Base-by-base conservation (phyloP, 805 yeast species). In the Kodamaea laetipori region DNA sequence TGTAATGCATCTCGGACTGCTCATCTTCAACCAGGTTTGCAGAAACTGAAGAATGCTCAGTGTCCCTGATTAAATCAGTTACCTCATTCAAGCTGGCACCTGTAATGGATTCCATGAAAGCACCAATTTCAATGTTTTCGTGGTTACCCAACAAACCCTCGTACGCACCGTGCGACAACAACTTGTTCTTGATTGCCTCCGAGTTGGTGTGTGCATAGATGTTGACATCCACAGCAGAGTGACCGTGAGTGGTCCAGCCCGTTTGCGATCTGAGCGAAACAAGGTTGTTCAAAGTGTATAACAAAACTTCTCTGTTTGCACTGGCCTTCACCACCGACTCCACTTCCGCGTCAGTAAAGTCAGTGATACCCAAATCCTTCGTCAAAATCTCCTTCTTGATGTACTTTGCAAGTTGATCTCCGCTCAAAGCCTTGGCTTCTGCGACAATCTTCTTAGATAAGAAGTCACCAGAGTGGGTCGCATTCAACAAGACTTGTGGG, bases 211-310 rank as follows among this genome's bases (percentile, higher is more conserved):
- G 77, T 0, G 85, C 96, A 60, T 90, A 90, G 38, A 92, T 86
- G 57, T 92, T 90, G 27, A 90, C 96, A 64, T 90, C 98, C 11
- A 90, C 97, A 0, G 96, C 97, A 15, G 95, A 83, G 63, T 90
- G 98, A 23, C 97, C 98, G 57, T 89, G 95, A 0, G 97, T 90
- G 7, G 95, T 76, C 96, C 97, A 90, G n/a, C 97, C 97, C 12
- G 89, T 80, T 63, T 86, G 86, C 0, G 97, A 89, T 50, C 96
- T 78, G n/a, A 66, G 56, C 0, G 95, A 85, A 8, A 89, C 77
- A 77, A 90, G 77, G 43, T 81, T 74, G 56, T 86, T 84, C 44
- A 89, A 63, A 30, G 73, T 66, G 47, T 80, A 80, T 17, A 79
- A 48, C 8, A 85, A 59, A 1, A 47, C 54, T 3, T 63, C 56